Conservation (phyloP, 768 basidiomycete genomes). For the Favolaschia claudopus region DNA sequence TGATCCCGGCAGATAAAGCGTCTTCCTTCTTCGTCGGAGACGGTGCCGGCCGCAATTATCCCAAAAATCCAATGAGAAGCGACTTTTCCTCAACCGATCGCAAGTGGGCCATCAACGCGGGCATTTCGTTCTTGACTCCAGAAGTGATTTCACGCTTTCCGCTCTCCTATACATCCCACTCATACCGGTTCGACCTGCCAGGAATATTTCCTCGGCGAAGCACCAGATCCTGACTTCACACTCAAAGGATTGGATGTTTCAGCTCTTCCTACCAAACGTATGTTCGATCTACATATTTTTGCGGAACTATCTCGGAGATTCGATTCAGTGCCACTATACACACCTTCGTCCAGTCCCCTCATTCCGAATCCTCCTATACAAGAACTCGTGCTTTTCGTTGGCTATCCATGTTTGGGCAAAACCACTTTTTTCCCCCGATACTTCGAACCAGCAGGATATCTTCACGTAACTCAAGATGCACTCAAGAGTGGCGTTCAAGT, state of each 20-base stretch:
- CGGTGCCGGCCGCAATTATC: conserved; percentile 77
- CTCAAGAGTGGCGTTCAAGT: conserved; percentile 77
- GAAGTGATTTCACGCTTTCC: conserved; percentile 60
- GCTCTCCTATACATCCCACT: neutral
- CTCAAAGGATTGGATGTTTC: conserved; percentile 77
- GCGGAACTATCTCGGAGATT: neutral
- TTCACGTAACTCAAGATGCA: conserved; percentile 88
- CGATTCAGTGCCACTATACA: conserved; percentile 56
- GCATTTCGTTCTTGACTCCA: conserved; percentile 80
- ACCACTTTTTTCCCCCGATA: conserved; percentile 77
- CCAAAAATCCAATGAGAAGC: conserved; percentile 37
- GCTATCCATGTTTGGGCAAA: conserved; percentile 75
- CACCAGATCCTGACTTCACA: conserved; percentile 47
- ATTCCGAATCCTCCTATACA: conserved; percentile 46
- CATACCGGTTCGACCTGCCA: conserved; percentile 34
- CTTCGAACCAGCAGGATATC: conserved; percentile 74
- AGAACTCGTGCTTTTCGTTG: conserved; percentile 60
- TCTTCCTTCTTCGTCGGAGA: conserved; percentile 87
- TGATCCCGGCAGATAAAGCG: conserved; percentile 60
- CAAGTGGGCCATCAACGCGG: conserved; percentile 84
- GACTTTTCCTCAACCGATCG: conserved; percentile 88
- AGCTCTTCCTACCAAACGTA: conserved; percentile 47
- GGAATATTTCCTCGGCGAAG: conserved; percentile 80
- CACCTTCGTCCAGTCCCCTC: conserved; percentile 58
- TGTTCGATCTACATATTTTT: conserved; percentile 19